Conservation (phyloP, 202 grass and related monocot species). For the Musa balbisiana region DNA sequence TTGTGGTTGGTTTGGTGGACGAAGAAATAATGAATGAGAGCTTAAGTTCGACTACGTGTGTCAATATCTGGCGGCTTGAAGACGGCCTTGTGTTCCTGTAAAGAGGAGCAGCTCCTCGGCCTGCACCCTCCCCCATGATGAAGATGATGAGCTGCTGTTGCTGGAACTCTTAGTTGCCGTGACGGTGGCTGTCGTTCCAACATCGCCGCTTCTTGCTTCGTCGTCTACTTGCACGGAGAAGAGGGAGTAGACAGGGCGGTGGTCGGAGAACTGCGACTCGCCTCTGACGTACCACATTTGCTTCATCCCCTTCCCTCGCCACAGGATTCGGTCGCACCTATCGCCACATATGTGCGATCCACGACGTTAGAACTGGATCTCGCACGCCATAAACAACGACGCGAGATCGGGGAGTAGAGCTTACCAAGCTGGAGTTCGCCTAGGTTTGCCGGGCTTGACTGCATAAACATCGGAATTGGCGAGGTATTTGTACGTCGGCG, state of each 20-base stretch:
- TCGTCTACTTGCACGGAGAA: constrained; percentile 31
- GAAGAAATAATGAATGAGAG: background rate
- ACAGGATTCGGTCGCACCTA: constrained; percentile 93
- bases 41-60: background rate
- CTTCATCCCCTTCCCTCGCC: constrained; percentile 61
- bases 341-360: background rate
- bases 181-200: background rate
- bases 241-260: constrained; percentile 71
- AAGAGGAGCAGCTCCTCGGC: constrained; percentile 38
- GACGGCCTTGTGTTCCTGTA: constrained; percentile 28
- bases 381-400: background rate
- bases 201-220: no score
- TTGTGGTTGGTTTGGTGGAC: background rate
- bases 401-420: background rate
- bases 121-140: constrained; percentile 24
- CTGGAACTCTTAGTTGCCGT: background rate
- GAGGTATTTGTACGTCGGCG: constrained; percentile 82
- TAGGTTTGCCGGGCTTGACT: constrained; percentile 30
- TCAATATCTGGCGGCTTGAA: constrained; percentile 47
- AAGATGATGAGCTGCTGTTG: background rate
- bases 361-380: background rate
- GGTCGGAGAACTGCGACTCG: constrained; percentile 81
- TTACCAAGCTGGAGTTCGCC: constrained; percentile 78
- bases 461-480: constrained; percentile 69
- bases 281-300: constrained; percentile 66